These are phyloP conservation scores for Colletotrichum lupini DNA, from an alignment of 2,329 filamentous ascomycete species.

Conservation along the genomic window DNA sequence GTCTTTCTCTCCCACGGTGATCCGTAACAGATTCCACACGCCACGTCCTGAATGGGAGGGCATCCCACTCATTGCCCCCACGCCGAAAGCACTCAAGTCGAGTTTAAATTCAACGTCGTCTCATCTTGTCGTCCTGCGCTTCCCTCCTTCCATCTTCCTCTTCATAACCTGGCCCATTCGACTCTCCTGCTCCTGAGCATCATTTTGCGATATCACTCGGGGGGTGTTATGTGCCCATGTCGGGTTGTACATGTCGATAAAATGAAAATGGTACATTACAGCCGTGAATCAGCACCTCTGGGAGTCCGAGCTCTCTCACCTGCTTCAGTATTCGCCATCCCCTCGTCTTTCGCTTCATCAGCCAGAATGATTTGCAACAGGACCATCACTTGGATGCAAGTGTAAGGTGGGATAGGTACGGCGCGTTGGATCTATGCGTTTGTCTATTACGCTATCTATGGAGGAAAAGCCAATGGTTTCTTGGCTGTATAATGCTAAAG, in stretches of 20 bases:
- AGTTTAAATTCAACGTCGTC: slow-evolving; percentile 39
- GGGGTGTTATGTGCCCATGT: slow-evolving; percentile 3
- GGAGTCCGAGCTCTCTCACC: not conserved
- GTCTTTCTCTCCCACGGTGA: slow-evolving; percentile 14
- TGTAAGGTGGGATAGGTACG: too few species aligned
- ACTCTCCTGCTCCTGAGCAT: slow-evolving; percentile 29
- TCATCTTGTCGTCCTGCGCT: slow-evolving; percentile 22
- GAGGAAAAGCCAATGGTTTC: slow-evolving; percentile 2
- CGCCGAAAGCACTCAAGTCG: slow-evolving; percentile 34
- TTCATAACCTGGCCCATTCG: slow-evolving; percentile 1
- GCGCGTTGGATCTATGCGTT: not conserved
- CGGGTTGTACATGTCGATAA: not conserved
- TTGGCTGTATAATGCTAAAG: slow-evolving; percentile 16
- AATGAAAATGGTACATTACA: not conserved
- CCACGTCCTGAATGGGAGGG: slow-evolving; percentile 28
- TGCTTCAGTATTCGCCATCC: not conserved
- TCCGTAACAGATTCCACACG: slow-evolving; percentile 32
- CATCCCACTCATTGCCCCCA: slow-evolving; percentile 34
- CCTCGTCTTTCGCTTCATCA: not conserved
- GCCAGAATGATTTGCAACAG: not conserved
- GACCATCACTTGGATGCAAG: not conserved
- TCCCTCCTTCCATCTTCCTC: not conserved
- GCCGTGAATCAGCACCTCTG: not conserved
- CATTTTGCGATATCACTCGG: slow-evolving; percentile 37
- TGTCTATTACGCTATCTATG: slow-evolving; percentile 12